A percentile compares a stretch with the other conserved stretches of the same genome.
These are phyloP conservation scores for Lathyrus aphaca DNA, from an alignment of 306 rosid genomes.

Conservation along the genomic window DNA sequence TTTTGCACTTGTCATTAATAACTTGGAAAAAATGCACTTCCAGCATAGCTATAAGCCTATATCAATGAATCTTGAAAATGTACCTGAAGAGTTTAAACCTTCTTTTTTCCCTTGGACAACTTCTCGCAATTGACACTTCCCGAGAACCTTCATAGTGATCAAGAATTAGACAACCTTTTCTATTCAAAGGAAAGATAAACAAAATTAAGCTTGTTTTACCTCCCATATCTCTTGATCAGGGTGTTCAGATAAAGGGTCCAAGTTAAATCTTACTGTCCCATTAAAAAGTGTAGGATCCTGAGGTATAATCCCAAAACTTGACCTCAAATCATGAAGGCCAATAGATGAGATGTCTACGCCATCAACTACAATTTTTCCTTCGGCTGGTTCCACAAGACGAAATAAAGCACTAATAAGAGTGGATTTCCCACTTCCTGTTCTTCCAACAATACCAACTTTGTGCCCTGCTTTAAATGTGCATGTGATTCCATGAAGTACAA, in stretches of 20 bases:
- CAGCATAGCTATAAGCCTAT: background rate
- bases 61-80: conserved; percentile 3
- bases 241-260: too few species aligned
- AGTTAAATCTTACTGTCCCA: too few species aligned
- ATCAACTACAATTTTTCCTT: conserved; percentile 67
- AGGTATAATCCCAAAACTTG: conserved; percentile 71
- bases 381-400: conserved; percentile 52
- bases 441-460: background rate
- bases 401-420: too few species aligned
- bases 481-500: conserved; percentile 72
- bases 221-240: too few species aligned
- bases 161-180: conserved; percentile 4
- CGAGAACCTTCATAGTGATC: conserved; percentile 52
- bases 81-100: conserved; percentile 64
- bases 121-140: conserved; percentile 66
- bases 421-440: too few species aligned
- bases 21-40: background rate
- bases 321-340: conserved; percentile 79
- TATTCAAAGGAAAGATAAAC: background rate
- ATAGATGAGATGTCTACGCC: conserved; percentile 68
- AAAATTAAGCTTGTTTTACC: background rate
- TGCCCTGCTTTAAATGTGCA: conserved; percentile 79
- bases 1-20: background rate
- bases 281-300: conserved; percentile 45
- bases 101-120: conserved; percentile 54